Percentiles rank a stretch among this genome's conserved stretches.
phyloP scores from a whole-genome alignment of 1,139 yeast species.

The Saccharomyces hybrid region DNA sequence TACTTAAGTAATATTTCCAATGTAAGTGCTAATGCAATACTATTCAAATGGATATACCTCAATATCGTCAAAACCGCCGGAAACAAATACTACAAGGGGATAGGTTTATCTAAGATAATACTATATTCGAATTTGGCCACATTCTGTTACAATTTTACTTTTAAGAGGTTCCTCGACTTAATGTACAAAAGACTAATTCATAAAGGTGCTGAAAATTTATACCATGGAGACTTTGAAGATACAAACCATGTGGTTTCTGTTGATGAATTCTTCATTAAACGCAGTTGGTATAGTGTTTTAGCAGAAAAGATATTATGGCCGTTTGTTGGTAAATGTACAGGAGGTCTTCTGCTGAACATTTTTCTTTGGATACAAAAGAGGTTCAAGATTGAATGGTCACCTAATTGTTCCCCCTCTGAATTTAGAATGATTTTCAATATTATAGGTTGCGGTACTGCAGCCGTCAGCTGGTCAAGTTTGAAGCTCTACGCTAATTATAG shows the following conservation, averaged over 20 bases:
- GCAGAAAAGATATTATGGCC: conserved; percentile 10
- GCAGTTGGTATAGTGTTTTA: conserved; percentile 13
- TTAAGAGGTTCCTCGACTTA: neutral
- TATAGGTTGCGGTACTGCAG: conserved; percentile 7
- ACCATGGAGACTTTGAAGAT: neutral
- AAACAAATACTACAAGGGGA: neutral
- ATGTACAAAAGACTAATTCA: neutral
- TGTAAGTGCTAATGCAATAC: neutral
- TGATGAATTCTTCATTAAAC: conserved; percentile 6
- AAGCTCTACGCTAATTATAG: neutral
- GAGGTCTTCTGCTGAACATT: conserved; percentile 1
- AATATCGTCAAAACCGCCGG: neutral
- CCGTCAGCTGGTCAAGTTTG: neutral
- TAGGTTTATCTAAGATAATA: neutral
- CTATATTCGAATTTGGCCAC: neutral
- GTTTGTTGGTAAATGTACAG: conserved; percentile 5
- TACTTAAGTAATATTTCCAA: neutral
- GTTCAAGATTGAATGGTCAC: conserved; percentile 1
- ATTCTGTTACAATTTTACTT: neutral
- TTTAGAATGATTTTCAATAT: conserved; percentile 37
- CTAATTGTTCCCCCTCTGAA: conserved; percentile 34
- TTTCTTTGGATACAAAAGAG: conserved; percentile 3
- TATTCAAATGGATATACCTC: neutral
- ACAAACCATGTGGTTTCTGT: neutral
- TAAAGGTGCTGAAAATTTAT: neutral